Evolutionary conservation across 371 early-diverging fungal species (phyloP).

Genomic region (Mucor mucedo): DNA sequence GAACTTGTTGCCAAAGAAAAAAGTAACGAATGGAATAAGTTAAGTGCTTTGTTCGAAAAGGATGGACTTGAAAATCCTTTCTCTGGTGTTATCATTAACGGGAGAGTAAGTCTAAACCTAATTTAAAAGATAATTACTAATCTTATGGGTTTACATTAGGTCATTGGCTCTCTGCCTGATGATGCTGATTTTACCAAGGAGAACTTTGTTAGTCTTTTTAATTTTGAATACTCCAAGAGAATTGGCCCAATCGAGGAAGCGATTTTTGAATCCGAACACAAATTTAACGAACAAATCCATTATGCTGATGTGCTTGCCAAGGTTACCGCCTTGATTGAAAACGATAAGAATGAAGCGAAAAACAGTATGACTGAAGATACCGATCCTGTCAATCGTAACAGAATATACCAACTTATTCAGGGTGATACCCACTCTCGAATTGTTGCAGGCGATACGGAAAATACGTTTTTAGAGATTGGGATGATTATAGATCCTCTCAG

Average conservation of each 20-base stretch:
- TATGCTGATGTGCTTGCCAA: conserved; percentile 32
- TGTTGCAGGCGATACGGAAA: conserved; percentile 38
- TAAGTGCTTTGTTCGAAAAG: conserved; percentile 18
- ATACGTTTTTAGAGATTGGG: conserved; percentile 62
- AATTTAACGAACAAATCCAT: neutral
- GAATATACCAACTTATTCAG: conserved; percentile 27
- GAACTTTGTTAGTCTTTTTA: conserved; percentile 56
- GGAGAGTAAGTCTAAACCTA: conserved; percentile 33
- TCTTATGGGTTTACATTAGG: conserved; percentile 23
- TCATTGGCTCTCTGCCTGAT: conserved; percentile 56
- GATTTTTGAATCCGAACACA: conserved; percentile 21
- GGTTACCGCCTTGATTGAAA: conserved; percentile 33
- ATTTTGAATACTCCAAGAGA: conserved; percentile 51
- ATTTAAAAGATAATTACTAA: neutral
- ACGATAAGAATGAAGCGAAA: conserved; percentile 28
- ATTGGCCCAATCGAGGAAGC: conserved; percentile 38
- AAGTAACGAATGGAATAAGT: conserved; percentile 22
- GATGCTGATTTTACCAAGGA: conserved; percentile 43
- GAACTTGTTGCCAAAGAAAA: conserved; percentile 27
- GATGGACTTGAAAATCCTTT: conserved; percentile 33
- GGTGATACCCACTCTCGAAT: conserved; percentile 32
- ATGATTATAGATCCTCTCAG: conserved; percentile 79
- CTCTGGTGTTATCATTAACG: conserved; percentile 41
- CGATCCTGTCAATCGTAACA: conserved; percentile 28
- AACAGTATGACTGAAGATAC: conserved; percentile 21